A percentile compares a stretch with the other conserved stretches of the same genome.
phyloP scores from a whole-genome alignment of 208 protist genomes.

The Leishmania lainsoni region DNA sequence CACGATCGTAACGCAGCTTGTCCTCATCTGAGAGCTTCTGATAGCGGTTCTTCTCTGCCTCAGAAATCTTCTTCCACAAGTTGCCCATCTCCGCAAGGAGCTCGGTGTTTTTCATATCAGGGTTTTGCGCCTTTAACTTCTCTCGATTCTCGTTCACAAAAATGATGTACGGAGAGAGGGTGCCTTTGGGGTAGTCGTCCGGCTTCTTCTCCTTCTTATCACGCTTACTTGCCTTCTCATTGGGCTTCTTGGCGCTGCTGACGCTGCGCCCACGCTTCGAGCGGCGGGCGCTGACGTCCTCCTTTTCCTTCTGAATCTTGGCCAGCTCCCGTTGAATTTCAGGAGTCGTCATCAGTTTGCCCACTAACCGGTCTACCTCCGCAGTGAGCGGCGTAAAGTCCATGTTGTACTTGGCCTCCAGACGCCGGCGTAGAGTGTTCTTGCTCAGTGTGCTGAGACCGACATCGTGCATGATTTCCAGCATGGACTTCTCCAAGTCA shows the following conservation, averaged over 20 bases:
- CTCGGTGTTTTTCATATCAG: slow-evolving; percentile 71
- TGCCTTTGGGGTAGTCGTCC: slow-evolving; percentile 83
- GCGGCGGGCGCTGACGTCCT: slow-evolving; percentile 38
- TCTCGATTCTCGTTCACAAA: slow-evolving; percentile 79
- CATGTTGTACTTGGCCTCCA: slow-evolving; percentile 79
- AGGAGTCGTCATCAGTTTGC: slow-evolving; percentile 51
- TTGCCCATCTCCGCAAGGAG: slow-evolving; percentile 65
- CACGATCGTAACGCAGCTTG: slow-evolving; percentile 77
- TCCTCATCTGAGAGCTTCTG: slow-evolving; percentile 72
- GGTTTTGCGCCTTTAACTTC: slow-evolving; percentile 67
- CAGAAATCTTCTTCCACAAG: slow-evolving; percentile 62
- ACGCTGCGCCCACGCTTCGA: slow-evolving; percentile 50
- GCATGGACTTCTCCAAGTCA: slow-evolving; percentile 66
- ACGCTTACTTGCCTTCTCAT: slow-evolving; percentile 38
- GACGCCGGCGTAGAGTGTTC: slow-evolving; percentile 54
- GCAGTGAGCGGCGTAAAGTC: slow-evolving; percentile 55
- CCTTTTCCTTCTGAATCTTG: slow-evolving; percentile 54
- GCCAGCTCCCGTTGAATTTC: slow-evolving; percentile 76
- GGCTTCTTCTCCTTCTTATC: slow-evolving; percentile 77
- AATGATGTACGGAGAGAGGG: slow-evolving; percentile 74
- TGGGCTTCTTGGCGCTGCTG: slow-evolving; percentile 31
- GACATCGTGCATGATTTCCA: slow-evolving; percentile 67
- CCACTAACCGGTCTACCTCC: slow-evolving; percentile 43
- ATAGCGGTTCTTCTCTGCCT: slow-evolving; percentile 78
- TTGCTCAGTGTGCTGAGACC: slow-evolving; percentile 64